phyloP scores from a whole-genome alignment of 176 grass and related monocot genomes.

The Ensete ventricosum region DNA sequence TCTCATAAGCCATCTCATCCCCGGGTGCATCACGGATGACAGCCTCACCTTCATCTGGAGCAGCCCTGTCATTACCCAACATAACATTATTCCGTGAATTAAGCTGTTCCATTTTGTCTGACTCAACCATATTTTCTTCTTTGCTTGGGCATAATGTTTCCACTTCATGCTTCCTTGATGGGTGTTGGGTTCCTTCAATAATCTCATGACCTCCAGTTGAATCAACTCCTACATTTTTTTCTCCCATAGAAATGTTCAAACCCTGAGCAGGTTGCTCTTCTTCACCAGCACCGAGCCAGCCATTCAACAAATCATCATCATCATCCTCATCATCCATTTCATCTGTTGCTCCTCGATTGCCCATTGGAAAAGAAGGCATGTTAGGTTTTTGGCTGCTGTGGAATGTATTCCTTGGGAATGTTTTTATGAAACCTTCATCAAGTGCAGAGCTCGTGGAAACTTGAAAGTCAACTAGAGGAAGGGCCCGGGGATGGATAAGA shows the following conservation, averaged over 20 bases:
- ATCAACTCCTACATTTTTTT: slow-evolving; percentile 25
- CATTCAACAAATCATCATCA: slow-evolving; percentile 35
- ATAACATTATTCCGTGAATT: slow-evolving; percentile 2
- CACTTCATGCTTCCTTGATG: slow-evolving; percentile 19
- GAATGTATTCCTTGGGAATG: slow-evolving; percentile 16
- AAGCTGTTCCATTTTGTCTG: slow-evolving; percentile 12
- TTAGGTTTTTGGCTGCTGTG: slow-evolving; percentile 12
- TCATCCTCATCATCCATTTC: slow-evolving; percentile 17
- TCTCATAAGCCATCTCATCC: not conserved
- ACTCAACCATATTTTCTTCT: slow-evolving; percentile 15
- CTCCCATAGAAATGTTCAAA: slow-evolving; percentile 7
- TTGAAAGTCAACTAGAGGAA: slow-evolving; percentile 31
- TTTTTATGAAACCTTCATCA: slow-evolving; percentile 19
- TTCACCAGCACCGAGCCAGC: slow-evolving; percentile 20
- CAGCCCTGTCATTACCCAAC: not conserved
- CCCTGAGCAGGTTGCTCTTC: slow-evolving; percentile 27
- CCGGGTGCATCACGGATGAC: not conserved
- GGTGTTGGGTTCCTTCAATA: slow-evolving; percentile 8
- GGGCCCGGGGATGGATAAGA: slow-evolving; percentile 69
- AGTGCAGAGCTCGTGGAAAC: not conserved
- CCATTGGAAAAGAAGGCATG: slow-evolving; percentile 13
- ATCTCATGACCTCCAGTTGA: slow-evolving; percentile 7
- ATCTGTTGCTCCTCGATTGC: slow-evolving; percentile 15
- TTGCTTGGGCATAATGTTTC: slow-evolving; percentile 24
- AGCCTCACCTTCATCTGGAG: not conserved